These are phyloP conservation scores for Centrapalus pauciflorus DNA, from an alignment of 129 eudicot species.

Conservation along the genomic window DNA sequence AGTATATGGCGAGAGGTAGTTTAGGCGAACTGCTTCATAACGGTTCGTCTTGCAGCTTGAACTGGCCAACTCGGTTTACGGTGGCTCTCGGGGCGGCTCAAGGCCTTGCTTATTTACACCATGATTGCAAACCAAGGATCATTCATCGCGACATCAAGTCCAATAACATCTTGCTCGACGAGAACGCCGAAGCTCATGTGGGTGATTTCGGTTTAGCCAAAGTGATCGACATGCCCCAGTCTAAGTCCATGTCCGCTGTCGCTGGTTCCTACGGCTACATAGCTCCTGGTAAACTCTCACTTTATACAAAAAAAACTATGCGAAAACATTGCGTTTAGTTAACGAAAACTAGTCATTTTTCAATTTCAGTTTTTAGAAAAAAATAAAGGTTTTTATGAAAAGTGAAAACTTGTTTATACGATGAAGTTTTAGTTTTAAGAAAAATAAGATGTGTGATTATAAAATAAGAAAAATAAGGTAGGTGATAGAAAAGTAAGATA, in stretches of 20 bases:
- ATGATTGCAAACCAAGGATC: slow-evolving; percentile 92
- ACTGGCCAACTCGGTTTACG: slow-evolving; percentile 72
- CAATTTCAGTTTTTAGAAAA: too few relatives aligned
- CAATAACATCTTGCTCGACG: slow-evolving; percentile 83
- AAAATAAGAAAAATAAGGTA: too few relatives aligned
- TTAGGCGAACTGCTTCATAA: slow-evolving; percentile 83
- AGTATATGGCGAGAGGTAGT: slow-evolving; percentile 88
- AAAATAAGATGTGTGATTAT: too few relatives aligned
- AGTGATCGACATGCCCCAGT: slow-evolving; percentile 97
- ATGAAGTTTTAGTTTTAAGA: too few relatives aligned
- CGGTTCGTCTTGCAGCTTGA: slow-evolving; percentile 46
- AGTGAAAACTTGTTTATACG: too few relatives aligned
- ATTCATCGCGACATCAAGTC: slow-evolving; percentile 96
- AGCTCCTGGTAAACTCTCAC: slow-evolving; percentile 73
- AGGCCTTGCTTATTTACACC: slow-evolving; percentile 89
- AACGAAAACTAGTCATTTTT: too few relatives aligned
- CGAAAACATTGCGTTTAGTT: too few relatives aligned
- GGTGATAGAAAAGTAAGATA: too few relatives aligned
- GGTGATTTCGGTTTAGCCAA: slow-evolving; percentile 99
- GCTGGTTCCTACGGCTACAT: slow-evolving; percentile 99
- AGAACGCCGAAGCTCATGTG: slow-evolving; percentile 91
- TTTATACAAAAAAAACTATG: too few relatives aligned
- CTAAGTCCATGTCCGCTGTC: slow-evolving; percentile 96
- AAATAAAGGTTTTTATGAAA: too few relatives aligned
- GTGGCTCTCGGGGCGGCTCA: slow-evolving; percentile 96